A percentile compares a stretch with the other conserved stretches of the same genome.
These are phyloP conservation scores for Thamnidium elegans DNA, from an alignment of 192 early-diverging fungal genomes.

Conservation along the genomic window DNA sequence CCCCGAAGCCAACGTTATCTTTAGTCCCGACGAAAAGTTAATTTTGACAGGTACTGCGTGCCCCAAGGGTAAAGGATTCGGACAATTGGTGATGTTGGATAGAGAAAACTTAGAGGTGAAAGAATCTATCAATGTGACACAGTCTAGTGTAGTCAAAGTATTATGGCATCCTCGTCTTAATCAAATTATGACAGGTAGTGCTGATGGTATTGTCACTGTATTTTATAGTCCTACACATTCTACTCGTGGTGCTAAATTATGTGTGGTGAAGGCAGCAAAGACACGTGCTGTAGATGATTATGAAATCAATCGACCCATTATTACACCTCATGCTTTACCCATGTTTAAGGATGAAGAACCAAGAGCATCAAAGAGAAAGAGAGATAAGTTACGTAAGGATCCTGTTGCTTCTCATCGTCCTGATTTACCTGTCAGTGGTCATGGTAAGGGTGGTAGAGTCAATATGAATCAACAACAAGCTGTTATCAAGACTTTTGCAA, in stretches of 20 bases:
- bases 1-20: constrained; percentile 77
- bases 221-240: constrained; percentile 72
- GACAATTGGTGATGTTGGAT: constrained; percentile 66
- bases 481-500: constrained; percentile 76
- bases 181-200: constrained; percentile 76
- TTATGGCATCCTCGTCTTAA: constrained; percentile 88
- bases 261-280: constrained; percentile 65
- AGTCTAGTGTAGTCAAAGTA: constrained; percentile 67
- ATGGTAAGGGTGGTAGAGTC: constrained; percentile 83
- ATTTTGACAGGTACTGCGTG: constrained; percentile 77
- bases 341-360: constrained; percentile 78
- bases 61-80: constrained; percentile 67
- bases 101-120: constrained; percentile 54
- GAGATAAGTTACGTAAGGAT: constrained; percentile 70
- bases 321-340: constrained; percentile 86
- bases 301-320: constrained; percentile 68
- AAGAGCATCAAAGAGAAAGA: constrained; percentile 64
- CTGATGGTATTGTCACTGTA: constrained; percentile 71
- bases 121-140: constrained; percentile 47
- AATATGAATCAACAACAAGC: constrained; percentile 81
- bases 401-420: constrained; percentile 72
- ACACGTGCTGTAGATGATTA: constrained; percentile 59
- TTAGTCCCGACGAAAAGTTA: constrained; percentile 75
- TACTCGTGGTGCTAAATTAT: constrained; percentile 69
- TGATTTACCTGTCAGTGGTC: constrained; percentile 72